Conservation (phyloP, 106 monocot species). For the Amphibolis antarctica region DNA sequence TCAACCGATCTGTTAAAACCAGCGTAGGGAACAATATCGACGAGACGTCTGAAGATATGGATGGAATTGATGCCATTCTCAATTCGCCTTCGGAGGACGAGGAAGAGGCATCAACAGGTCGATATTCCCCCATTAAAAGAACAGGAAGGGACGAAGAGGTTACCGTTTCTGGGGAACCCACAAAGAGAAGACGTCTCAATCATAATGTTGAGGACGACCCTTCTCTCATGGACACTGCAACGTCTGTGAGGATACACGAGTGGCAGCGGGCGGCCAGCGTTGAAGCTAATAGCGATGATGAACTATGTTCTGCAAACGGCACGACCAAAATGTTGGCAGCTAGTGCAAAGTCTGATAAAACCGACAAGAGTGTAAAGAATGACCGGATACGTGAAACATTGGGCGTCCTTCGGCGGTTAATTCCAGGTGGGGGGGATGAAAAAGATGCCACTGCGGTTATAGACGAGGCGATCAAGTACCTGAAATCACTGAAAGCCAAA, state of each 20-base stretch:
- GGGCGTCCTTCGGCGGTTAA: conserved; percentile 32
- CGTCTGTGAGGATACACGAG: conserved; percentile 19
- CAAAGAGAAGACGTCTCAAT: conserved; percentile 35
- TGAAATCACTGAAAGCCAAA: conserved; percentile 2
- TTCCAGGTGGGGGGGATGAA: conserved; percentile 43
- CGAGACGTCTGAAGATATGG: conserved; percentile 60
- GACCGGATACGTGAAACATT: conserved; percentile 49
- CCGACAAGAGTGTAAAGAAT: conserved; percentile 22
- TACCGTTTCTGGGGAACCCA: conserved; percentile 5
- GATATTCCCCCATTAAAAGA: conserved; percentile 16
- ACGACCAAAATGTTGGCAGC: not conserved
- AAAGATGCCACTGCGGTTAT: conserved; percentile 29
- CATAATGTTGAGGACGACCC: conserved; percentile 13
- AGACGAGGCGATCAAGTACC: conserved; percentile 8
- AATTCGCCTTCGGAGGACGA: conserved; percentile 60
- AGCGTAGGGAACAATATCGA: conserved; percentile 13
- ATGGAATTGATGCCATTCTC: conserved; percentile 74
- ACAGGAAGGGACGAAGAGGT: conserved; percentile 1
- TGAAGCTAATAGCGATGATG: conserved; percentile 7
- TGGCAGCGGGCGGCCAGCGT: not conserved
- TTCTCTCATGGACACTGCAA: conserved; percentile 57
- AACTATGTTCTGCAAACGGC: conserved; percentile 22
- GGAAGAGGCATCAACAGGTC: conserved; percentile 41
- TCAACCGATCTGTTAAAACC: conserved; percentile 8
- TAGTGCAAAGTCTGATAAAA: not conserved